Conservation (phyloP, 768 basidiomycete species). For the Lactifluus hygrophoroides region DNA sequence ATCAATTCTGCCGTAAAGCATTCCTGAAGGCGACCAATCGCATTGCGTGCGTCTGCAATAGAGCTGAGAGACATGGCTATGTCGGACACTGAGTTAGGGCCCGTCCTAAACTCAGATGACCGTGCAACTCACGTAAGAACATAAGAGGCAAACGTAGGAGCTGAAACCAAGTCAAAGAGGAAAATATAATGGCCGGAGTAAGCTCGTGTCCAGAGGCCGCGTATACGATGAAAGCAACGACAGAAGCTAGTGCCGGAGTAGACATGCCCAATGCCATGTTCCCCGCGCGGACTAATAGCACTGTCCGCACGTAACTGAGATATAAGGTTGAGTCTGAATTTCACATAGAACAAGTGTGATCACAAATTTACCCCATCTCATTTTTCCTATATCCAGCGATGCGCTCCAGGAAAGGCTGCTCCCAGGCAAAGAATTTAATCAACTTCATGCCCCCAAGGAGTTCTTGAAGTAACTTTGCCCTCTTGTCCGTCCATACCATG, state of each 20-base stretch:
- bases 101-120: background rate
- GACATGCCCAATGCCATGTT: conserved; percentile 63
- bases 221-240: conserved; percentile 71
- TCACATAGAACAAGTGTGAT: background rate
- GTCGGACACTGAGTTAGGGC: background rate
- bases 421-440: conserved; percentile 92
- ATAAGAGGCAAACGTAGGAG: conserved; percentile 75
- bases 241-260: conserved; percentile 71
- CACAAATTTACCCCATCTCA: conserved; percentile 46
- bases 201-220: conserved; percentile 60
- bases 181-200: conserved; percentile 66
- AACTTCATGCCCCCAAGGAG: conserved; percentile 83
- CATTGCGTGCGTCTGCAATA: conserved; percentile 81
- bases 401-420: conserved; percentile 67
- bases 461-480: conserved; percentile 85
- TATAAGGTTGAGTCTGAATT: conserved; percentile 2
- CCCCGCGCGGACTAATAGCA: conserved; percentile 57
- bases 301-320: conserved; percentile 50
- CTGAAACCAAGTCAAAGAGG: conserved; percentile 80
- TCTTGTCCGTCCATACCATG: conserved; percentile 87
- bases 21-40: conserved; percentile 61
- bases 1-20: conserved; percentile 82
- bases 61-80: conserved; percentile 61
- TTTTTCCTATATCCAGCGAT: conserved; percentile 59
- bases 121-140: conserved; percentile 41